phyloP scores from a whole-genome alignment of 805 yeast genomes.

The Priceomyces castillae region DNA sequence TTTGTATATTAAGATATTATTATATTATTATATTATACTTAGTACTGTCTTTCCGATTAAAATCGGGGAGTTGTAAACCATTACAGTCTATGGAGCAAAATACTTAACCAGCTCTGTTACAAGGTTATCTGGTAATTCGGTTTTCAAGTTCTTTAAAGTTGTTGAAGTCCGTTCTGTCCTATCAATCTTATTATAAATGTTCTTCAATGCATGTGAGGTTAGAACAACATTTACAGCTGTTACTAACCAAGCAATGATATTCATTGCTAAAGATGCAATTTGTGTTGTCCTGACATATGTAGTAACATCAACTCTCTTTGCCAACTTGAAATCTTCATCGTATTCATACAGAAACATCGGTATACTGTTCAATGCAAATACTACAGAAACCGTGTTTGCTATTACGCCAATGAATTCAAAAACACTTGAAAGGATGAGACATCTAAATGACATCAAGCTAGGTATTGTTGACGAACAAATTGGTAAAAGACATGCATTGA shows the following conservation, averaged over 20 bases:
- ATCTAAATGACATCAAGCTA: constrained; percentile 15
- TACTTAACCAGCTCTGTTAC: constrained; percentile 3
- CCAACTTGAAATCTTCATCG: constrained; percentile 11
- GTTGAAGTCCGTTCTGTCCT: constrained; percentile 5
- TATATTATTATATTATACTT: background rate
- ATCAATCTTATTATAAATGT: constrained; percentile 22
- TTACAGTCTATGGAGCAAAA: constrained; percentile 4
- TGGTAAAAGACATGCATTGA: constrained; percentile 21
- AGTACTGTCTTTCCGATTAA: too few species aligned
- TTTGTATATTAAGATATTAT: constrained; percentile 1
- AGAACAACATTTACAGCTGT: constrained; percentile 12
- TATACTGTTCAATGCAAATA: constrained; percentile 18
- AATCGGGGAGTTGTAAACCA: too few species aligned
- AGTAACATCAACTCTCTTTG: constrained; percentile 26
- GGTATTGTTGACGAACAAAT: constrained; percentile 18
- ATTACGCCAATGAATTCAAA: constrained; percentile 20
- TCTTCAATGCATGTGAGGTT: constrained; percentile 13
- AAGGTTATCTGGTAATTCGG: constrained; percentile 7
- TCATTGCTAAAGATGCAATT: constrained; percentile 15
- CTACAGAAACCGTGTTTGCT: constrained; percentile 15
- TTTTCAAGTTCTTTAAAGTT: background rate
- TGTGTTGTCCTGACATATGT: constrained; percentile 24
- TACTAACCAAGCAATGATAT: constrained; percentile 12
- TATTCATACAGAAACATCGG: constrained; percentile 27
- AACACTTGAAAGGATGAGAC: constrained; percentile 15